phyloP scores from a whole-genome alignment of 805 yeast genomes.

The Metschnikowia shivogae region DNA sequence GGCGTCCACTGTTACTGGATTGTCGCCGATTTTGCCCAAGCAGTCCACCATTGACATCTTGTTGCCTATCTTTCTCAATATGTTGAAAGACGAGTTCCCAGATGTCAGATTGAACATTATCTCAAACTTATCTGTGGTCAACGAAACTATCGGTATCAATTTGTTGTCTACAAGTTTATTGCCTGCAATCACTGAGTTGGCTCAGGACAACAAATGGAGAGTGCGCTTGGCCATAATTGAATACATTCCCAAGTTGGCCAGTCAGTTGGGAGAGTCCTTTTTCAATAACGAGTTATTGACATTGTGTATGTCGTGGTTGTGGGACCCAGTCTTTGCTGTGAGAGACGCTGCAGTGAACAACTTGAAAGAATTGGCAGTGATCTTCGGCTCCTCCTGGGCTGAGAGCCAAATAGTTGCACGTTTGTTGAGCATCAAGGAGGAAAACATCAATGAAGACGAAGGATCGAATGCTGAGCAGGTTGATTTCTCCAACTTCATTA shows the following conservation, averaged over 20 bases:
- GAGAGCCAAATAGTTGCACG: constrained; percentile 75
- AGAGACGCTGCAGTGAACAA: constrained; percentile 94
- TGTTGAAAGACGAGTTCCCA: constrained; percentile 95
- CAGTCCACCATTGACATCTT: constrained; percentile 77
- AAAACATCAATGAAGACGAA: constrained; percentile 19
- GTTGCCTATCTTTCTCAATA: constrained; percentile 82
- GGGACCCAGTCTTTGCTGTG: constrained; percentile 96
- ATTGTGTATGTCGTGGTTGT: constrained; percentile 93
- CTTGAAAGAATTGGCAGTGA: constrained; percentile 70
- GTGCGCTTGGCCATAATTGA: constrained; percentile 95
- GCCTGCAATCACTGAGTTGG: constrained; percentile 94
- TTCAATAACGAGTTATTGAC: constrained; percentile 90
- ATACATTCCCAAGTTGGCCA: constrained; percentile 90
- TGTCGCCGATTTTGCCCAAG: constrained; percentile 82
- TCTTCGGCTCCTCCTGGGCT: constrained; percentile 95
- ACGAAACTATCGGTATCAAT: constrained; percentile 91
- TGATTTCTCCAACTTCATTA: constrained; percentile 72
- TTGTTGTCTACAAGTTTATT: constrained; percentile 78
- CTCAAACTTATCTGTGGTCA: constrained; percentile 85
- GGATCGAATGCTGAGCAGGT: constrained; percentile 30
- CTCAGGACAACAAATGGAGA: constrained; percentile 97
- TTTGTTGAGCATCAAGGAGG: constrained; percentile 43
- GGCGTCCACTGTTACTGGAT: constrained; percentile 80
- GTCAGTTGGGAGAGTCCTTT: constrained; percentile 88
- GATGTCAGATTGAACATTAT: constrained; percentile 94